A percentile compares a stretch with the other conserved stretches of the same genome.
These are phyloP conservation scores for Populus trichocarpa DNA, from an alignment of 441 rosid genomes.

Conservation along the genomic window DNA sequence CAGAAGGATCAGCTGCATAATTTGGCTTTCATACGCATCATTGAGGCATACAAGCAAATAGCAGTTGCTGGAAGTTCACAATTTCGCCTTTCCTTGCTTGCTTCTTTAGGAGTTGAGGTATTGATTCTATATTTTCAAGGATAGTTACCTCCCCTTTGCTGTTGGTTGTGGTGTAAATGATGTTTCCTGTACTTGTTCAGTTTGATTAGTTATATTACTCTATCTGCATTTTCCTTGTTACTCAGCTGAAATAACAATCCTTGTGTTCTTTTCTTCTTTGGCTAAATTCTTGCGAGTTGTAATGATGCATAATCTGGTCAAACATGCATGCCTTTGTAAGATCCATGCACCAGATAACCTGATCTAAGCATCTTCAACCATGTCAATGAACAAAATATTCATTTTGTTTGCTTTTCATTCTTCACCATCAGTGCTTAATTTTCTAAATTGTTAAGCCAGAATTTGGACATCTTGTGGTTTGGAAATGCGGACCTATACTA, in stretches of 20 bases:
- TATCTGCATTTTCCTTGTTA: not conserved
- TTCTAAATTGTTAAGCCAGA: not conserved
- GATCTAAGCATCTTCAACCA: not conserved
- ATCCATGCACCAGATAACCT: not conserved
- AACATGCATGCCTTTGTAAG: not conserved
- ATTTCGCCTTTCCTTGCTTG: conserved; percentile 81
- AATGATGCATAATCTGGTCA: conserved; percentile 9
- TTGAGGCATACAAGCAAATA: conserved; percentile 85
- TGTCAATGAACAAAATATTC: not conserved
- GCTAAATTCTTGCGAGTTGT: not conserved
- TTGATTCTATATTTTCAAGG: conserved; percentile 23
- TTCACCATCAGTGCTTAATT: not conserved
- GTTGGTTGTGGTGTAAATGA: not conserved
- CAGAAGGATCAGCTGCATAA: conserved; percentile 85
- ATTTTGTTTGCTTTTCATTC: not conserved
- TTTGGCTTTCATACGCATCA: conserved; percentile 63
- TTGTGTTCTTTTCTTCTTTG: not conserved
- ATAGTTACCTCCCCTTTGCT: conserved; percentile 2
- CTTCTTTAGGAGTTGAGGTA: conserved; percentile 92
- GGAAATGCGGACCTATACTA: not conserved
- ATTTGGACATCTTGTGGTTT: not conserved
- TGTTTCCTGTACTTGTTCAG: conserved; percentile 9
- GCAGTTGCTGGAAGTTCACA: conserved; percentile 82
- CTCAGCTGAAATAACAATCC: not conserved
- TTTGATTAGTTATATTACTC: not conserved